A percentile compares a stretch with the other conserved stretches of the same genome.
Evolutionary conservation across 1,284 basidiomycete genomes (phyloP).

Genomic region (Earliella scabrosa): DNA sequence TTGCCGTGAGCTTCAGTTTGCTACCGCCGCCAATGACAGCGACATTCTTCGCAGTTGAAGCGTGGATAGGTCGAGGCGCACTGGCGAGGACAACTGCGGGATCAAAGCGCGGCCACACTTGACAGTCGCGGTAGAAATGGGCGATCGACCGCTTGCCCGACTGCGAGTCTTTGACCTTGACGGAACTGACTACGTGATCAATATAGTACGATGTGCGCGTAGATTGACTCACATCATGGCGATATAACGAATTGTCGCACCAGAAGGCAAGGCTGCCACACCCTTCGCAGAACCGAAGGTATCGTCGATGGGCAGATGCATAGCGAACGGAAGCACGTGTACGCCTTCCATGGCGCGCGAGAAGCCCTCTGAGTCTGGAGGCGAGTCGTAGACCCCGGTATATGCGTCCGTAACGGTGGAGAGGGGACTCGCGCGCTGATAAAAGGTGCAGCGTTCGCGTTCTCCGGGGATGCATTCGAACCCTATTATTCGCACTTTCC

Average conservation of each 20-base stretch:
- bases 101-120: conserved; percentile 83
- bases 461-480: conserved; percentile 79
- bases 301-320: conserved; percentile 71
- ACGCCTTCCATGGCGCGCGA: conserved; percentile 67
- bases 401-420: conserved; percentile 53
- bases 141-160: conserved; percentile 77
- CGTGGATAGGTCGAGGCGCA: conserved; percentile 64
- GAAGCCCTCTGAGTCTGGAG: conserved; percentile 76
- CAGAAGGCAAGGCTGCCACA: conserved; percentile 55
- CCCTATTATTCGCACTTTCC: conserved; percentile 86
- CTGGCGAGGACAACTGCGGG: conserved; percentile 68
- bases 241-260: conserved; percentile 81
- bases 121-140: conserved; percentile 90
- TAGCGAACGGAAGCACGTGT: conserved; percentile 79
- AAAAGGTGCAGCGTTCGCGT: conserved; percentile 81
- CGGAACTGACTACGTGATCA: conserved; percentile 50
- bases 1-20: conserved; percentile 75
- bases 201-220: neutral
- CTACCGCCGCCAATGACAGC: conserved; percentile 65
- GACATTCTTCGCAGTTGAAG: conserved; percentile 60
- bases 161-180: conserved; percentile 78
- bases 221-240: conserved; percentile 69
- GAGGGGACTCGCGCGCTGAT: conserved; percentile 75
- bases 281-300: conserved; percentile 75
- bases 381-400: conserved; percentile 53